phyloP scores from a whole-genome alignment of 352 stramenopile species.

The Globisporangium splendens region DNA sequence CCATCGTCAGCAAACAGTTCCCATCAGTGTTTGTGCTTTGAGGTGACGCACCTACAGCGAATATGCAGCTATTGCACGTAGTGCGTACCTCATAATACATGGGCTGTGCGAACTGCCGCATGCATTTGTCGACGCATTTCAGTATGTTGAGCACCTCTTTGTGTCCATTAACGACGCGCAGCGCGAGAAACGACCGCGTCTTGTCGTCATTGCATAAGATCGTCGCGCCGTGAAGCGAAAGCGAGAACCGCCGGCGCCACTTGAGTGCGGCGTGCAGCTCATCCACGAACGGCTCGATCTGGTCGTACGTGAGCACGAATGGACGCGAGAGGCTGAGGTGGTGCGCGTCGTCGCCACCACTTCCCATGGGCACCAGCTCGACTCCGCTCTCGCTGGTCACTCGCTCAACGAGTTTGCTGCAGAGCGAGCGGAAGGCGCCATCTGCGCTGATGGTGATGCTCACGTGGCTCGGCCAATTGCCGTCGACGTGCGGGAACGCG shows the following conservation, averaged over 20 bases:
- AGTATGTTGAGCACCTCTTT: slow-evolving; percentile 37
- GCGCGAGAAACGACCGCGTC: slow-evolving; percentile 69
- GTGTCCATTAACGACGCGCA: slow-evolving; percentile 38
- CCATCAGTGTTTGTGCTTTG: slow-evolving; percentile 8
- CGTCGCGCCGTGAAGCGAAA: slow-evolving; percentile 32
- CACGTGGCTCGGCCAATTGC: slow-evolving; percentile 82
- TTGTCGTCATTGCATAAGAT: slow-evolving; percentile 73
- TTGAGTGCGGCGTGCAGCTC: slow-evolving; percentile 63
- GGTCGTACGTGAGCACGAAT: slow-evolving; percentile 65
- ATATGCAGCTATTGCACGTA: not conserved
- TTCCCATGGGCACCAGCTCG: slow-evolving; percentile 31
- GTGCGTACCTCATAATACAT: slow-evolving; percentile 61
- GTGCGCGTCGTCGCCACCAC: slow-evolving; percentile 15
- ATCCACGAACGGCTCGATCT: slow-evolving; percentile 68
- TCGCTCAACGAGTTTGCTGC: slow-evolving; percentile 22
- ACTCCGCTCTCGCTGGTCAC: slow-evolving; percentile 20
- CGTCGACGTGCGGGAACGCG: slow-evolving; percentile 69
- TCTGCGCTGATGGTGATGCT: slow-evolving; percentile 37
- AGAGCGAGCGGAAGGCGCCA: slow-evolving; percentile 22
- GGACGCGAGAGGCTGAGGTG: slow-evolving; percentile 79
- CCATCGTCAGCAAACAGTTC: slow-evolving; percentile 44
- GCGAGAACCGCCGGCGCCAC: slow-evolving; percentile 53
- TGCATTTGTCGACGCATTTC: slow-evolving; percentile 58
- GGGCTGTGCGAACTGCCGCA: slow-evolving; percentile 40
- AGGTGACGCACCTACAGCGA: slow-evolving; percentile 4